phyloP scores from a whole-genome alignment of 495 filamentous ascomycete genomes.

The Thermochaetoides thermophila region DNA sequence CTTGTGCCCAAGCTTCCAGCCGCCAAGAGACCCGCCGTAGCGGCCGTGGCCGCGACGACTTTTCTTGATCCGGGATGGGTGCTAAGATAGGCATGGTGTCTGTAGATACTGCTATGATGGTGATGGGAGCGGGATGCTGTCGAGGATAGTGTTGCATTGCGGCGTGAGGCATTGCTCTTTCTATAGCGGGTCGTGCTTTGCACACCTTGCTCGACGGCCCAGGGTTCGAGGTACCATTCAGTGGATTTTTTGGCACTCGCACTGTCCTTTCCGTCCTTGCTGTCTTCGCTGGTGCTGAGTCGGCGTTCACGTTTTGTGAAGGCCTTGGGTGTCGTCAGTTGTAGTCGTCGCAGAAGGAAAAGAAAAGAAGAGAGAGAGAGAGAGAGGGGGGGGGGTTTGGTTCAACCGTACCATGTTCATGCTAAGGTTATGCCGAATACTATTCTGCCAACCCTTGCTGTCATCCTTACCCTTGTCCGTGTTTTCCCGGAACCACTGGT shows the following conservation, averaged over 20 bases:
- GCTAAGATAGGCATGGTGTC: too few relatives aligned
- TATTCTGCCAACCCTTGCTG: slow-evolving; percentile 86
- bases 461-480: slow-evolving; percentile 56
- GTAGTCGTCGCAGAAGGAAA: neutral
- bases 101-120: too few relatives aligned
- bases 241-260: slow-evolving; percentile 20
- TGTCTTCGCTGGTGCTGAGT: neutral
- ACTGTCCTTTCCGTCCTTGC: neutral
- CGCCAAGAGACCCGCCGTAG: too few relatives aligned
- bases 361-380: slow-evolving; percentile 1
- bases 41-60: too few relatives aligned
- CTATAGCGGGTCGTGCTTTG: slow-evolving; percentile 35
- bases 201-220: slow-evolving; percentile 25
- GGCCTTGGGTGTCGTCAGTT: slow-evolving; percentile 16
- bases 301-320: slow-evolving; percentile 28
- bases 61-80: too few relatives aligned
- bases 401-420: slow-evolving; percentile 73
- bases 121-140: too few relatives aligned
- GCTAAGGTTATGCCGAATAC: slow-evolving; percentile 88
- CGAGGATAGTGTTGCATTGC: slow-evolving; percentile 1
- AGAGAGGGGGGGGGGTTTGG: neutral
- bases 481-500: slow-evolving; percentile 75
- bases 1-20: too few relatives aligned
- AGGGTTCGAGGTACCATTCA: slow-evolving; percentile 28
- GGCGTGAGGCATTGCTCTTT: slow-evolving; percentile 19